A percentile compares a stretch with the other conserved stretches of the same genome.
These are phyloP conservation scores for Phytophthora hibernalis DNA, from an alignment of 352 stramenopile genomes.

Conservation along the genomic window DNA sequence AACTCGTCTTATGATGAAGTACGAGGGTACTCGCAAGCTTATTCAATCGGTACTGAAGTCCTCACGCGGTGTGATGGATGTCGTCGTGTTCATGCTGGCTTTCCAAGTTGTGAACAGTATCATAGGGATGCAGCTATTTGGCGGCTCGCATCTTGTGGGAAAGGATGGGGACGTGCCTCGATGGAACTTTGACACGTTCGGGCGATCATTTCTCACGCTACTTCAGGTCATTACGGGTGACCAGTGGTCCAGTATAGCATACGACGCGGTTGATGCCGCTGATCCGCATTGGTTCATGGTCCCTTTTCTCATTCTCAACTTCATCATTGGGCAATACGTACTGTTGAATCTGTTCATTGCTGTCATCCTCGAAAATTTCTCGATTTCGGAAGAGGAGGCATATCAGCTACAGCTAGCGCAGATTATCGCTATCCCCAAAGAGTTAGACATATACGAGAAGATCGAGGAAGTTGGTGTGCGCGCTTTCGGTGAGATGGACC, in stretches of 20 bases:
- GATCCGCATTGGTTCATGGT: conserved; percentile 74
- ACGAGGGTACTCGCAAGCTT: conserved; percentile 77
- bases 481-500: conserved; percentile 79
- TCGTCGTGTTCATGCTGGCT: conserved; percentile 77
- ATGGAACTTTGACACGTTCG: conserved; percentile 85
- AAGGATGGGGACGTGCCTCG: conserved; percentile 58
- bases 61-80: conserved; percentile 77
- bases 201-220: conserved; percentile 73
- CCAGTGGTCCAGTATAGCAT: conserved; percentile 80
- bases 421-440: conserved; percentile 85
- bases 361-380: conserved; percentile 87
- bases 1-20: conserved; percentile 82
- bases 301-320: conserved; percentile 78
- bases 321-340: conserved; percentile 82
- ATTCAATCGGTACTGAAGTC: conserved; percentile 84
- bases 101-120: conserved; percentile 84
- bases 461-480: conserved; percentile 83
- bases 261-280: conserved; percentile 75
- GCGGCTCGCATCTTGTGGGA: conserved; percentile 49
- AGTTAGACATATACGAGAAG: conserved; percentile 84
- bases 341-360: conserved; percentile 86
- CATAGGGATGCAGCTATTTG: conserved; percentile 83
- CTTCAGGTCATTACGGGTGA: conserved; percentile 83
- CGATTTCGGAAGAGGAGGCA: conserved; percentile 80
- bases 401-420: conserved; percentile 86